A percentile compares a stretch with the other conserved stretches of the same genome.
Conservation (phyloP, 495 filamentous ascomycete species). For the Usnea hakonensis region DNA sequence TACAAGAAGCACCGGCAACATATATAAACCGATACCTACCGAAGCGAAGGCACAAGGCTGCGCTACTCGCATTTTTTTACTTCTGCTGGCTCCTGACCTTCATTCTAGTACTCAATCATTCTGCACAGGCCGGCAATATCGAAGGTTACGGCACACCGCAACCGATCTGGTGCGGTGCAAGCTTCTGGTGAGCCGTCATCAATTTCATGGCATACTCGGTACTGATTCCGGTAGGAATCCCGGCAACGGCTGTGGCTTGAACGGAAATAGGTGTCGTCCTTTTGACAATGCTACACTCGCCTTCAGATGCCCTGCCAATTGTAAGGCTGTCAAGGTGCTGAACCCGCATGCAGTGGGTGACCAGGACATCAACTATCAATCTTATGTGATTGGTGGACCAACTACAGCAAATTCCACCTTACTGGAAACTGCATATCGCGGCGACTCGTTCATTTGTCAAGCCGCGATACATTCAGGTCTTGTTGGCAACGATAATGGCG, state of each 20-base stretch:
- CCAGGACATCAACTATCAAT: conserved; percentile 59
- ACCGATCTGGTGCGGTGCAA: conserved; percentile 59
- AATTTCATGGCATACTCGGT: not conserved
- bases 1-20: conserved; percentile 61
- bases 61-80: conserved; percentile 54
- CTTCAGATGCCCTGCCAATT: conserved; percentile 77
- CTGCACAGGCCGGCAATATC: conserved; percentile 56
- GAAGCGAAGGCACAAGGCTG: conserved; percentile 51
- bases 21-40: conserved; percentile 57
- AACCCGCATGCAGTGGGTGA: conserved; percentile 70
- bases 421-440: conserved; percentile 55
- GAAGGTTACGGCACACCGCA: conserved; percentile 59
- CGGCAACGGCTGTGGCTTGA: conserved; percentile 68
- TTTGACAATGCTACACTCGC: conserved; percentile 61
- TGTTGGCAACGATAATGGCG: conserved; percentile 58
- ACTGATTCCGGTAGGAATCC: conserved; percentile 45
- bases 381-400: conserved; percentile 70
- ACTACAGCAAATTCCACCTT: conserved; percentile 30
- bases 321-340: conserved; percentile 54
- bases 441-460: conserved; percentile 77
- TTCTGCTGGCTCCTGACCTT: conserved; percentile 67
- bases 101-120: conserved; percentile 55
- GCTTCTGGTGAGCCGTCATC: conserved; percentile 42
- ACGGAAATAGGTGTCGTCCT: conserved; percentile 74
- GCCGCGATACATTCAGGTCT: conserved; percentile 73